phyloP scores from a whole-genome alignment of 2,329 filamentous ascomycete genomes.

The Colletotrichum sp. region DNA sequence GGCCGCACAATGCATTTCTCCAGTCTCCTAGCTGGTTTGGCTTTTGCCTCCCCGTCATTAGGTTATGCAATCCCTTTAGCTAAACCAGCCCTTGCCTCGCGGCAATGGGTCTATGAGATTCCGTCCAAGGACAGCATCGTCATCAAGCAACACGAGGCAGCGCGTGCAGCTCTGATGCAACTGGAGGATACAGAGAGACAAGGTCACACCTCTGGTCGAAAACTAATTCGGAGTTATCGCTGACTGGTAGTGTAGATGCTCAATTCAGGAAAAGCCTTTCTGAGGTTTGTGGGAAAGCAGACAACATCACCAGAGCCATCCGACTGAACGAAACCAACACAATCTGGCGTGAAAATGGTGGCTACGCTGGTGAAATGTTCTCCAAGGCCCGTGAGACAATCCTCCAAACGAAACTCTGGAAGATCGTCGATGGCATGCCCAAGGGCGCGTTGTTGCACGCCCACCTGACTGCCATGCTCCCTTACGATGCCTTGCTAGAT shows the following conservation, averaged over 20 bases:
- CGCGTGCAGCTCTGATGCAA: not conserved
- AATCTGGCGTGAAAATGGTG: not conserved
- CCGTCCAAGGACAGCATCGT: not conserved
- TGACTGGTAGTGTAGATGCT: not conserved
- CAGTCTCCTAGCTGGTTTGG: not conserved
- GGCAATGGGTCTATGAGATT: not conserved
- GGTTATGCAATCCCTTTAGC: not conserved
- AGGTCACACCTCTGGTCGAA: not conserved
- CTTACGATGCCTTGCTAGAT: conserved; percentile 80
- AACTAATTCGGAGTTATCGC: not conserved
- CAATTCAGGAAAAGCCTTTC: not conserved
- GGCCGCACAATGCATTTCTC: not conserved
- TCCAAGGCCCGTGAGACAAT: conserved; percentile 83
- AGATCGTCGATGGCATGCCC: conserved; percentile 83
- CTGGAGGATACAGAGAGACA: not conserved
- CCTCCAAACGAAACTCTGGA: conserved; percentile 84
- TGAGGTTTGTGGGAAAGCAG: not conserved
- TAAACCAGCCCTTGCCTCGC: not conserved
- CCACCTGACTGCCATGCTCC: conserved; percentile 90
- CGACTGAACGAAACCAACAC: not conserved
- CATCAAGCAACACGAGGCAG: not conserved
- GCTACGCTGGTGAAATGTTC: conserved; percentile 92
- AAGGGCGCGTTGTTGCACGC: conserved; percentile 88
- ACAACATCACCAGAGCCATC: not conserved
- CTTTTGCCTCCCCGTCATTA: not conserved